Evolutionary conservation across 768 basidiomycete species (phyloP).

Genomic region (Leucosporidium creatinivorum): DNA sequence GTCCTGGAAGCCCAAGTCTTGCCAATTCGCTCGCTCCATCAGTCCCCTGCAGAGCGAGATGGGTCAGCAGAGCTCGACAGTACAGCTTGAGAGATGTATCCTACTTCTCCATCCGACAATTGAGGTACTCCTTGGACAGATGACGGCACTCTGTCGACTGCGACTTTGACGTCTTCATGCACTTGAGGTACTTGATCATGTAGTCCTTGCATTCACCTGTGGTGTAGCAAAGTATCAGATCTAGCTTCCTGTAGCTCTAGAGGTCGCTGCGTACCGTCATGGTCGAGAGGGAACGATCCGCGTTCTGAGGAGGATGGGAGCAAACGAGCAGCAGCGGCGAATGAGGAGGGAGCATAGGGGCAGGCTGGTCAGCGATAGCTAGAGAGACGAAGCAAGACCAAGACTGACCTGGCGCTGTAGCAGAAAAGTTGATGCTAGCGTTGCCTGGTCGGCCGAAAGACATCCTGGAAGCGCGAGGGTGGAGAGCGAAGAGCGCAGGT

Average conservation of each 20-base stretch:
- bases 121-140: constrained; percentile 42
- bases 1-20: constrained; percentile 40
- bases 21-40: constrained; percentile 44
- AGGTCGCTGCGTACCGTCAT: constrained; percentile 41
- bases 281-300: constrained; percentile 43
- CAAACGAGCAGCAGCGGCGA: neutral
- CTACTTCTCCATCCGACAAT: constrained; percentile 47
- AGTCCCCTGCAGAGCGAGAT: constrained; percentile 36
- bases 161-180: constrained; percentile 41
- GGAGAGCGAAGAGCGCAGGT: too few relatives aligned
- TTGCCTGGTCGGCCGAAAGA: constrained; percentile 8
- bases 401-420: neutral
- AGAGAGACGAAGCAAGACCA: neutral
- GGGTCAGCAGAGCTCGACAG: neutral
- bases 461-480: neutral
- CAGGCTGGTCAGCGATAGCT: neutral
- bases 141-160: constrained; percentile 43
- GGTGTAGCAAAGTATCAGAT: too few relatives aligned
- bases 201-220: constrained; percentile 45
- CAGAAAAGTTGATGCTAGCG: neutral
- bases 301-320: neutral
- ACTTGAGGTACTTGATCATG: constrained; percentile 44
- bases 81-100: constrained; percentile 6
- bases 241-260: too few relatives aligned
- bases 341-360: neutral